Base-by-base conservation (phyloP, 257 asterid genomes). In the Petrea volubilis region DNA sequence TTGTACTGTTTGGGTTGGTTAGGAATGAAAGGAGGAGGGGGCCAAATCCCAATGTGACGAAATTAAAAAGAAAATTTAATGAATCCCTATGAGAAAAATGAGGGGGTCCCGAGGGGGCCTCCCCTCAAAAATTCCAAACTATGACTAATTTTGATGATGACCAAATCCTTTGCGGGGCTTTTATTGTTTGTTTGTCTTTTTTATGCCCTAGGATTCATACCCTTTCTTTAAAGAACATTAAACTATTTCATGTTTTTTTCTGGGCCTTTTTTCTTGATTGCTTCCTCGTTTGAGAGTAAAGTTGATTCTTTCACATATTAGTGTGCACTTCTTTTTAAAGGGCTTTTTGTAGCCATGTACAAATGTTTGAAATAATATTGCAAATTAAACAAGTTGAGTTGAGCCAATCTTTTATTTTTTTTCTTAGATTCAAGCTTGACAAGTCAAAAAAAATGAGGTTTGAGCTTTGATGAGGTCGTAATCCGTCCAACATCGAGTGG, bases 1-100 rank as follows among this genome's bases (percentile, higher is more conserved):
- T 0, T n/a, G 53, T 23, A 27, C 6, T 14, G 51, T 14, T 60
- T 43, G 57, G 28, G 65, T 61, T 56, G 73, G 66, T 74, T 67
- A 74, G 78, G 63, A 80, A 68, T 68, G 78, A 78, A 59, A 56
- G 53, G 66, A 34, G 60, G 77, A 75, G 60, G 60, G 77, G 77
- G 53, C 38, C 83, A 76, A 75, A 79, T 75, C 83, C 86, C 84
- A 58, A 70, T 29, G n/a, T n/a, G n/a, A n/a, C n/a, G n/a, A n/a
- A n/a, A n/a, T n/a, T n/a, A n/a, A n/a, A n/a, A n/a, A n/a, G 80
- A 67, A 61, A 56, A 41, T 50, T 31, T 4, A 72, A 38, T 77
- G 75, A 68, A 51, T 70, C 70, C 80, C 82, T 7, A 68, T 34
- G 76, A 24, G 15, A 5, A 49, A 51, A 43, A 68, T 28, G 14